Evolutionary conservation across 805 yeast species (phyloP), one percentile per base, ranked within the genome.

Genomic region (Kuraishia capsulata): DNA sequence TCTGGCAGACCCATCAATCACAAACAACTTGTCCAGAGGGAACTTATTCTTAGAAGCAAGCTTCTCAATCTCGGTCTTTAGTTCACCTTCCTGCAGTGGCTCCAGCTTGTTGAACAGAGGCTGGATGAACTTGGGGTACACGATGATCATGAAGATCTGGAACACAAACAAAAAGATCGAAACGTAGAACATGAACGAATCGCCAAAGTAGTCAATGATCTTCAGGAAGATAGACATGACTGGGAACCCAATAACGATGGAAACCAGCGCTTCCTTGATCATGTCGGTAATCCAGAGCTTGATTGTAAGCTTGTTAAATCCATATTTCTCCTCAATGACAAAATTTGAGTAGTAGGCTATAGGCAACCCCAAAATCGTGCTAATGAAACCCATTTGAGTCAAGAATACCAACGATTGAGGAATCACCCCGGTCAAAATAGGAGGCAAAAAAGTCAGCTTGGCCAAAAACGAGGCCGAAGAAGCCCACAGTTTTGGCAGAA

Each of bases 1-100:
- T 67, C 97, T 81, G 56, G 83, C 86, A 31, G 97, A 89, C n/a
- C 97, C 97, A 58, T 92, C 99, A 54, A 89, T 78, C 35, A 89
- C 97, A 52, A 74, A 86, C 39, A 92, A 66, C 53, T 87, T 78
- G 40, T 81, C 75, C 54, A 90, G 73, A 43, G 98, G 99, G 76
- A 92, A 92, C 26, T 76, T 67, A 54, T 85, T 82, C 39, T 70
- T 62, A 13, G 65, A 55, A 16, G 97, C 96, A 46, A 92, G 73
- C 14, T 73, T 66, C 59, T 88, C 94, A 58, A 92, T 87, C 4
- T 83, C 77, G 9, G 71, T 61, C 57, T 85, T 85, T 63, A 92
- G 73, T 56, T 87, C 89, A 29, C 97, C 97, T 35, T 84, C 87
- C 49, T 83, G 87, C 48, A 92, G 73, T 24, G 97, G 96, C 29